Conservation (phyloP, 2,329 filamentous ascomycete genomes). For the Leptographium galeiforme region DNA sequence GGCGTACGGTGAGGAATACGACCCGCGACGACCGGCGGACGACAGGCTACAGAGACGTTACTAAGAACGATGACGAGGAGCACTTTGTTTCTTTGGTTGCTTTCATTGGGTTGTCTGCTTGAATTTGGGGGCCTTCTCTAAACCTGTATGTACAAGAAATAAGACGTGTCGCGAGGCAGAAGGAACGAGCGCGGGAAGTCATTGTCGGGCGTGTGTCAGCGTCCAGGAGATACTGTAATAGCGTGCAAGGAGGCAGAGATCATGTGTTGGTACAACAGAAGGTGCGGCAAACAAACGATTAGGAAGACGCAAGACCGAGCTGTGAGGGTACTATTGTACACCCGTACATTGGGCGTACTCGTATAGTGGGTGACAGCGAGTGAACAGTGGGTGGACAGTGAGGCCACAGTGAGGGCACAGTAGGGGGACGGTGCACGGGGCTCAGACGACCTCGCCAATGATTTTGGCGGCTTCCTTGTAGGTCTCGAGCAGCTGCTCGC, state of each 20-base stretch:
- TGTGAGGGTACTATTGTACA: too few species aligned
- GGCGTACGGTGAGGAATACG: conserved; percentile 28
- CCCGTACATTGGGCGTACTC: too few species aligned
- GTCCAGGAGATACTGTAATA: too few species aligned
- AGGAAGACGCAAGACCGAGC: too few species aligned
- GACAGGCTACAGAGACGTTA: conserved; percentile 7
- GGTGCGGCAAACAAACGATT: too few species aligned
- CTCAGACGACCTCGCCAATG: conserved; percentile 81
- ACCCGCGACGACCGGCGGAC: conserved; percentile 24
- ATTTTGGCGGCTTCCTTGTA: conserved; percentile 98
- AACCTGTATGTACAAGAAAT: neutral
- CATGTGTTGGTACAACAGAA: too few species aligned
- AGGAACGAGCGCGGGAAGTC: too few species aligned
- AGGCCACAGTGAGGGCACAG: neutral
- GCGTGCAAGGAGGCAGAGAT: too few species aligned
- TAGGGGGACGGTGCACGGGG: neutral
- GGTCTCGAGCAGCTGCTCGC: conserved; percentile 85
- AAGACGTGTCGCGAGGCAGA: neutral
- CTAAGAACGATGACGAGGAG: conserved; percentile 2
- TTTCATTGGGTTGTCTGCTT: neutral
- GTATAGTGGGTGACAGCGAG: too few species aligned
- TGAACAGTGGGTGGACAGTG: neutral
- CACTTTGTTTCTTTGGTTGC: neutral
- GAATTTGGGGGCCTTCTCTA: neutral
- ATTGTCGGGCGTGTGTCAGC: too few species aligned